These are phyloP conservation scores for Emmonsiellopsis sp. DNA, from an alignment of 2,329 filamentous ascomycete species.

Conservation along the genomic window DNA sequence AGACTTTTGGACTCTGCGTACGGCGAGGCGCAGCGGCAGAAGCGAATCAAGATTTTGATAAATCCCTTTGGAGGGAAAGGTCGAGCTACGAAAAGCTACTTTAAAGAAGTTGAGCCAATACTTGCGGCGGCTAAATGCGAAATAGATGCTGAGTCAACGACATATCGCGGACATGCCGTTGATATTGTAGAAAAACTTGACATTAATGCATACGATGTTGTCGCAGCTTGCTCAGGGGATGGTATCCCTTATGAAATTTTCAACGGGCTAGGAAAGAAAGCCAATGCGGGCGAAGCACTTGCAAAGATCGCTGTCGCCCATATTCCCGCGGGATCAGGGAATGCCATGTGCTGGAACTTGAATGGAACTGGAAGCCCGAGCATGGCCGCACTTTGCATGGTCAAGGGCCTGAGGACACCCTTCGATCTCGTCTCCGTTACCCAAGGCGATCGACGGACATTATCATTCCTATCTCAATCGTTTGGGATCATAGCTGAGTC, in stretches of 20 bases:
- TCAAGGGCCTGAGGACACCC: slow-evolving; percentile 78
- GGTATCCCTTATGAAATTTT: slow-evolving; percentile 89
- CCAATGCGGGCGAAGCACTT: slow-evolving; percentile 66
- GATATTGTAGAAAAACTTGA: slow-evolving; percentile 69
- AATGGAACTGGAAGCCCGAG: slow-evolving; percentile 70
- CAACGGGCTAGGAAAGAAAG: slow-evolving; percentile 73
- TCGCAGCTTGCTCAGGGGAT: slow-evolving; percentile 85
- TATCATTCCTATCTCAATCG: slow-evolving; percentile 86
- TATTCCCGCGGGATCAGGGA: slow-evolving; percentile 86
- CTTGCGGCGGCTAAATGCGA: slow-evolving; percentile 71
- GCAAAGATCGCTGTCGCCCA: slow-evolving; percentile 71
- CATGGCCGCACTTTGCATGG: slow-evolving; percentile 67
- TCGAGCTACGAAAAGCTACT: slow-evolving; percentile 61
- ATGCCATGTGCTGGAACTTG: slow-evolving; percentile 84
- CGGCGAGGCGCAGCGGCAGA: slow-evolving; percentile 54
- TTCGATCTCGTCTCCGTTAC: slow-evolving; percentile 83
- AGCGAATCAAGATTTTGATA: slow-evolving; percentile 76
- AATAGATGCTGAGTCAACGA: slow-evolving; percentile 64
- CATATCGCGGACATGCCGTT: slow-evolving; percentile 64
- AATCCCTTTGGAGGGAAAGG: slow-evolving; percentile 89
- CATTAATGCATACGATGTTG: slow-evolving; percentile 69
- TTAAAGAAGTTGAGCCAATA: slow-evolving; percentile 66
- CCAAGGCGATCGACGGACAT: slow-evolving; percentile 60
- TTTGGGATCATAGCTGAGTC: slow-evolving; percentile 83
- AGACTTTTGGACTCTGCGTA: slow-evolving; percentile 63